phyloP scores from a whole-genome alignment of 352 stramenopile genomes.

The Phytophthora parvispora region DNA sequence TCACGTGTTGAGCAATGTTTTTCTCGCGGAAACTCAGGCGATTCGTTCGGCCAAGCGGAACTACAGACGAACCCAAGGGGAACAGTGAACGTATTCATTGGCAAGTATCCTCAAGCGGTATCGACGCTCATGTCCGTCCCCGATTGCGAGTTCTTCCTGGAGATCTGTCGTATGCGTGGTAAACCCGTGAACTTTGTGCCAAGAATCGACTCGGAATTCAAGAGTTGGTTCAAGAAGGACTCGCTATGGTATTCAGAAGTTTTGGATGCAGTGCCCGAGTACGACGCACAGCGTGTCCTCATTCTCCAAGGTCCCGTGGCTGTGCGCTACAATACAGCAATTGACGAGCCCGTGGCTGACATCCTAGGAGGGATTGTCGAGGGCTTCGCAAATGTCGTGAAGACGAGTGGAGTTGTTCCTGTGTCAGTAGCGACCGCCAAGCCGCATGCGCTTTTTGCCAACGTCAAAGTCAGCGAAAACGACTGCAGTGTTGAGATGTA shows the following conservation, averaged over 20 bases:
- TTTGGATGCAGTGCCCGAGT: slow-evolving; percentile 80
- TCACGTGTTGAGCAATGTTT: slow-evolving; percentile 77
- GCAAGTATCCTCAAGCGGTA: slow-evolving; percentile 58
- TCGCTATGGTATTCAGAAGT: slow-evolving; percentile 94
- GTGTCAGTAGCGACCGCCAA: neutral
- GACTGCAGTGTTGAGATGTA: slow-evolving; percentile 35
- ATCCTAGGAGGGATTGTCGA: slow-evolving; percentile 77
- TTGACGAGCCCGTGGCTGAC: slow-evolving; percentile 81
- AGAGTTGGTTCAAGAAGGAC: slow-evolving; percentile 93
- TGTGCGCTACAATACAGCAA: slow-evolving; percentile 80
- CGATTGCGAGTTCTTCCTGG: slow-evolving; percentile 87
- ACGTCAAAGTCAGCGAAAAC: slow-evolving; percentile 36
- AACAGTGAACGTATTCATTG: slow-evolving; percentile 56
- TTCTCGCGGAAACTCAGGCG: slow-evolving; percentile 36
- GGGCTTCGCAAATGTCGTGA: slow-evolving; percentile 65
- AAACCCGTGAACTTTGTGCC: slow-evolving; percentile 93
- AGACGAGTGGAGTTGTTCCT: slow-evolving; percentile 23
- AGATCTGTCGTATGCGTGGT: slow-evolving; percentile 81
- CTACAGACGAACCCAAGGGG: slow-evolving; percentile 53
- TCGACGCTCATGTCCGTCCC: slow-evolving; percentile 75
- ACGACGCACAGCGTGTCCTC: slow-evolving; percentile 84
- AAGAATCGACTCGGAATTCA: slow-evolving; percentile 84
- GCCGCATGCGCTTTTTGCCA: slow-evolving; percentile 23
- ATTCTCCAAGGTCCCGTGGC: slow-evolving; percentile 88
- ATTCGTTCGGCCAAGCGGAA: slow-evolving; percentile 53